Base-by-base conservation (phyloP, 1,284 basidiomycete species). In the Cryptococcus amylolentus region DNA sequence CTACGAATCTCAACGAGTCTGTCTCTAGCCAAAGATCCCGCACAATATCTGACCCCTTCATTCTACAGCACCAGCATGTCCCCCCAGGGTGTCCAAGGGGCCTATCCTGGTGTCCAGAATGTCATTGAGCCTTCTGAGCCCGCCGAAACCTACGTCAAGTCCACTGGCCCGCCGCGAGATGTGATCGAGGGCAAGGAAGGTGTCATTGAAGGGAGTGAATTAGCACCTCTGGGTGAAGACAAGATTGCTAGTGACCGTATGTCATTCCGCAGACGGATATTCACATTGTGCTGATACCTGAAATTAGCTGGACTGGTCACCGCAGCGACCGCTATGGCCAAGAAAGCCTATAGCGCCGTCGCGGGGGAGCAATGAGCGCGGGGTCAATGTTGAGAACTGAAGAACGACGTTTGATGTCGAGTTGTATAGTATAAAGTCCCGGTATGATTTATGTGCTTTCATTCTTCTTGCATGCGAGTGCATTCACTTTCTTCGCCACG, bases 191-290 rank as follows among this genome's bases (percentile, higher is more conserved):
- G 53, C 39, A 48, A 52, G 23, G 62, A 58, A 7, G 67, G 65
- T 7, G 35, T 67, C 20, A 69, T 65, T 47, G 63, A 69, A 42
- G 35, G 31, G 1, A 60, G 65, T 18, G 58, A 69, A 52, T 49
- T 69, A 0, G 67, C 65, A 14, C 67, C 67, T 13, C 44, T 69
- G 8, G 61, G 62, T n/a, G 58, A 65, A 16, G 65, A 59, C 8
- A 65, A 64, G 41, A 53, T 69, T 6, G 65, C 63, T 31, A 57
- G 52, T n/a, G 67, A 65, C 42, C 65, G 65, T 67, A 50, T 62
- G 3, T 14, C 28, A 20, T 41, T 23, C n/a, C 10, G 26, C 14
- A 4, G 18, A 20, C 27, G 20, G n/a, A 5, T 9, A 37, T 28
- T 18, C 13, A 26, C n/a, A 16, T n/a, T 18, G 31, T 13, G 18